A percentile compares a stretch with the other conserved stretches of the same genome.
phyloP scores from a whole-genome alignment of 129 eudicot species.

The Tanacetum coccineum region DNA sequence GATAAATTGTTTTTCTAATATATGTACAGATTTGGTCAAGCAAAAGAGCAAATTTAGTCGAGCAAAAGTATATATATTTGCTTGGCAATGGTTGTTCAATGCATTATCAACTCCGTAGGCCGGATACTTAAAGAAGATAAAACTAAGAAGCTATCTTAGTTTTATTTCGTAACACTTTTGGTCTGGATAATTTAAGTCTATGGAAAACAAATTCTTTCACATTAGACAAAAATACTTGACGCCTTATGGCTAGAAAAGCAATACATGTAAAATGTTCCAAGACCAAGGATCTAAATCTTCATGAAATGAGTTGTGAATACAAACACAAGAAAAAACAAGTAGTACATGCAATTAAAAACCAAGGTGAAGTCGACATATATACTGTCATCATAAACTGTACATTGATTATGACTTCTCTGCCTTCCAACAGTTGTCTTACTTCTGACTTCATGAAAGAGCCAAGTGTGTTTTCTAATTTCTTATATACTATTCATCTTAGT shows the following conservation, averaged over 20 bases:
- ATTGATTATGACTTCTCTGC: constrained; percentile 30
- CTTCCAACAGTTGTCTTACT: constrained; percentile 27
- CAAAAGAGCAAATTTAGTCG: too few relatives aligned
- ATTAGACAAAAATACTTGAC: not conserved
- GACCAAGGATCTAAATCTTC: not conserved
- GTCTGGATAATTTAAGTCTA: not conserved
- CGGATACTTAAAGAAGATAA: too few relatives aligned
- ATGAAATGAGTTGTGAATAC: constrained; percentile 16
- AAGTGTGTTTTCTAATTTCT: constrained; percentile 17
- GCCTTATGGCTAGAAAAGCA: not conserved
- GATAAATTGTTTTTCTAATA: too few relatives aligned
- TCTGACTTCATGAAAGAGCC: constrained; percentile 27
- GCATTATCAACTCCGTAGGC: too few relatives aligned
- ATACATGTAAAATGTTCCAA: constrained; percentile 9
- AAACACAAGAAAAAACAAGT: constrained; percentile 11
- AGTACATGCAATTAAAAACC: constrained; percentile 12
- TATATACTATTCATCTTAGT: constrained; percentile 16
- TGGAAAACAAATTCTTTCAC: not conserved
- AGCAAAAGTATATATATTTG: too few relatives aligned
- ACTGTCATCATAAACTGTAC: constrained; percentile 35
- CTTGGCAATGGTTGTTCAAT: too few relatives aligned
- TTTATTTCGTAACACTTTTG: not conserved
- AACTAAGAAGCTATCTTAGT: not conserved
- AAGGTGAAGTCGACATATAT: constrained; percentile 25
- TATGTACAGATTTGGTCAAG: too few relatives aligned